A percentile compares a stretch with the other conserved stretches of the same genome.
These are phyloP conservation scores for Tilletia indica DNA, from an alignment of 1,284 basidiomycete genomes.

Conservation along the genomic window DNA sequence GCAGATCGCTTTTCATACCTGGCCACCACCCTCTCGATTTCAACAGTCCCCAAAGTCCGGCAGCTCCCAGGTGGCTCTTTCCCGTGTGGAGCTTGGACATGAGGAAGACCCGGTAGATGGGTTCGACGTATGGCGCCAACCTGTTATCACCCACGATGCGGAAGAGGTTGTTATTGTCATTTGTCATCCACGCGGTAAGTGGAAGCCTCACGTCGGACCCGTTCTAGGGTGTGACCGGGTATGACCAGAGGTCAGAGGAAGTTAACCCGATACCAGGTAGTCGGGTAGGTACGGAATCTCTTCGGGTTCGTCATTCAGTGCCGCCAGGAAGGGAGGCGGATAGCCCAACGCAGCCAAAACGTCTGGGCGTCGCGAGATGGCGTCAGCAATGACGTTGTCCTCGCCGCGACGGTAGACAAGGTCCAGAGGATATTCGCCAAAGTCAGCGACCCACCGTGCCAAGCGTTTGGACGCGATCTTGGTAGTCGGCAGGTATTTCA, in stretches of 20 bases:
- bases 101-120: slow-evolving; percentile 1
- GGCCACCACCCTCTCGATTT: slow-evolving; percentile 19
- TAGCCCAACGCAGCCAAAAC: not conserved
- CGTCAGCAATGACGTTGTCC: slow-evolving; percentile 12
- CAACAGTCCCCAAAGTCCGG: not conserved
- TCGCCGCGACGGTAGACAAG: not conserved
- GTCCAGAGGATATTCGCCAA: slow-evolving; percentile 7
- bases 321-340: not conserved
- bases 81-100: slow-evolving; percentile 13
- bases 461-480: not conserved
- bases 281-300: not conserved
- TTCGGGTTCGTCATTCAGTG: not conserved
- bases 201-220: not conserved
- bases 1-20: slow-evolving; percentile 4
- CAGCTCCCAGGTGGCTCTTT: slow-evolving; percentile 4
- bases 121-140: slow-evolving; percentile 14
- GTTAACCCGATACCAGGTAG: not conserved
- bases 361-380: slow-evolving; percentile 12
- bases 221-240: not conserved
- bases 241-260: not conserved
- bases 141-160: slow-evolving; percentile 1
- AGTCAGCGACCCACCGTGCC: not conserved
- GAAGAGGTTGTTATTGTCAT: not conserved
- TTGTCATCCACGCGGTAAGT: slow-evolving; percentile 2
- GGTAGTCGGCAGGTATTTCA: slow-evolving; percentile 1